Evolutionary conservation across 768 basidiomycete species (phyloP), one percentile per base, ranked within the genome.

Genomic region (Boletus pseudo-olivaceus): DNA sequence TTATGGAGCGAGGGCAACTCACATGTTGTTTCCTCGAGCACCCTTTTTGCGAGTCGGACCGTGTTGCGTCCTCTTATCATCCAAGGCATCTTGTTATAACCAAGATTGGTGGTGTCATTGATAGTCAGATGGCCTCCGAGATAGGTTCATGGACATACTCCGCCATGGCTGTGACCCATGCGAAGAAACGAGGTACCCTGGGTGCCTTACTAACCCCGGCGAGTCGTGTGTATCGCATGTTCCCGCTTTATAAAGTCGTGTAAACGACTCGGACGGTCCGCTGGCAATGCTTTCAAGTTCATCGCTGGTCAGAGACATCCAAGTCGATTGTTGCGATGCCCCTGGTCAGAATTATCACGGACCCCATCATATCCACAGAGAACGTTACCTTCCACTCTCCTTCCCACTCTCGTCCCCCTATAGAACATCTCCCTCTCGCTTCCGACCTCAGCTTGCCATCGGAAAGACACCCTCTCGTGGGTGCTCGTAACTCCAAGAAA

Each of bases 321-420:
- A 47, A 47, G 19, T 39, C 33, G 34, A 54, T 43, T 42, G 47
- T 32, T 20, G 17, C 55, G 2, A 66, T 71, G 68, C 48, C 55
- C 9, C 58, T 68, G 39, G 70, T 72, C 56, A 69, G 69, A 41
- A 72, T 68, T 27, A 42, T 62, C 44, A 69, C 68, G 1, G 69
- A 70, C 47, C 70, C 70, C 37, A 70, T 70, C 47, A 72, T 70
- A 42, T 72, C 70, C 14, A 67, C 68, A 35, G 70, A 70, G 52
- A 72, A 72, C 54, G 51, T 54, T 17, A 20, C 57, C 4, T 71
- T 70, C 58, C 7, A 38, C 7, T 57, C 70, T 32, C 67, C 68
- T 34, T 49, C 60, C 8, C 10, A 9, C 46, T 55, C 68, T 17
- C 51, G 33, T 9, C 51, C 52, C 23, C 66, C 68, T 43, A 20